Conservation (phyloP, 805 yeast species). For the Yamadazyma takamatsuzukensis region DNA sequence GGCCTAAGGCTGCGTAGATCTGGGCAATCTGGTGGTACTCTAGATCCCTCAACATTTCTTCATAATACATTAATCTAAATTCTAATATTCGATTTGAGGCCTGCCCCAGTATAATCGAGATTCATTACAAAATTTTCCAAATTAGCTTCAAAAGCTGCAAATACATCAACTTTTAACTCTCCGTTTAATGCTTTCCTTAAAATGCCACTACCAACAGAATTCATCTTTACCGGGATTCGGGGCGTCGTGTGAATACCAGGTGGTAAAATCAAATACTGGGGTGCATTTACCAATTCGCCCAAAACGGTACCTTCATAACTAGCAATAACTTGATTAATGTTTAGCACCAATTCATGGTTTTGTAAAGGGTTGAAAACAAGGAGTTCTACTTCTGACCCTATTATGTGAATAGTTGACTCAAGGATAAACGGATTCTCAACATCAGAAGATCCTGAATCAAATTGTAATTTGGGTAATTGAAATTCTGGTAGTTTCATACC, state of each 20-base stretch:
- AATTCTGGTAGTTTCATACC: no score
- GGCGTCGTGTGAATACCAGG: slow-evolving; percentile 53
- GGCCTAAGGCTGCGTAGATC: no score
- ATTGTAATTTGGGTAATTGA: slow-evolving; percentile 2
- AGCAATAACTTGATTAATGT: slow-evolving; percentile 46
- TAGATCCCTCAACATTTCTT: no score
- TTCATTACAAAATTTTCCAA: slow-evolving; percentile 40
- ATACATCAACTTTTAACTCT: slow-evolving; percentile 43
- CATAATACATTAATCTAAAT: slow-evolving; percentile 5
- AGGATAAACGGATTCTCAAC: slow-evolving; percentile 37
- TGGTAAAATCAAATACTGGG: slow-evolving; percentile 41
- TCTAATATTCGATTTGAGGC: slow-evolving; percentile 38
- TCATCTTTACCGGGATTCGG: slow-evolving; percentile 45
- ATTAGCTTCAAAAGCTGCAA: slow-evolving; percentile 38
- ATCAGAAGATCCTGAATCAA: neutral
- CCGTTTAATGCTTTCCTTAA: slow-evolving; percentile 50
- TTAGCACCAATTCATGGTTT: slow-evolving; percentile 43
- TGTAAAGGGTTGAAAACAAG: slow-evolving; percentile 51
- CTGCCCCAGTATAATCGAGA: slow-evolving; percentile 45
- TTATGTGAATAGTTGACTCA: slow-evolving; percentile 50
- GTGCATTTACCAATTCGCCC: slow-evolving; percentile 42
- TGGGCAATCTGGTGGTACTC: no score
- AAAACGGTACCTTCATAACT: slow-evolving; percentile 42
- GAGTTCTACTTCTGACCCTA: slow-evolving; percentile 53
- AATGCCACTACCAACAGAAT: slow-evolving; percentile 46